Conservation (phyloP, 2,329 filamentous ascomycete genomes). For the Cadophora malorum region DNA sequence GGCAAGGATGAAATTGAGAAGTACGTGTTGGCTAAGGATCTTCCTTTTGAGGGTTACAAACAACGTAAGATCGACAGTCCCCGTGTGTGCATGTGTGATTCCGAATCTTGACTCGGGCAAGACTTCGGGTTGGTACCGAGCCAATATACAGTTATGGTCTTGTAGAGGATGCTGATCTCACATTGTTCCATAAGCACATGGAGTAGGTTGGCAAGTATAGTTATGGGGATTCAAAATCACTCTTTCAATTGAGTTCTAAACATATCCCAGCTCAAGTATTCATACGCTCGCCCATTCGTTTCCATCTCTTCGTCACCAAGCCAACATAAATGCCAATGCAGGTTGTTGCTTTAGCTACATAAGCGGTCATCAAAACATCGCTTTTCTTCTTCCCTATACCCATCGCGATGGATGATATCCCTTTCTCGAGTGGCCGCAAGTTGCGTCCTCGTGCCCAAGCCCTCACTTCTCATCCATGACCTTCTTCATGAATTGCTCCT, state of each 20-base stretch:
- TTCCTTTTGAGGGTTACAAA: too few species aligned
- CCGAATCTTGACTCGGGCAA: too few species aligned
- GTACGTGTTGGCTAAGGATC: too few species aligned
- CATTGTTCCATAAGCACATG: too few species aligned
- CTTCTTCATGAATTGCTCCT: neutral
- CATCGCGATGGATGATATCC: neutral
- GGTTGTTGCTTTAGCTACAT: neutral
- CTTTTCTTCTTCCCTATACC: neutral
- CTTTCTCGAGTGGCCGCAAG: neutral
- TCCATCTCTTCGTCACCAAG: slow-evolving; percentile 1
- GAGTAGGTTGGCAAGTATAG: neutral
- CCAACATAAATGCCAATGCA: neutral
- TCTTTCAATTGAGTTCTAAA: slow-evolving; percentile 9
- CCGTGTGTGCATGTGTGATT: too few species aligned
- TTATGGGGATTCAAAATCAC: slow-evolving; percentile 5
- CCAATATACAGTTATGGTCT: too few species aligned
- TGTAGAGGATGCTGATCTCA: too few species aligned
- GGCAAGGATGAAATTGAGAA: too few species aligned
- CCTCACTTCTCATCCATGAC: neutral
- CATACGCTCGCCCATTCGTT: neutral
- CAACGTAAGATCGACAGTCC: too few species aligned
- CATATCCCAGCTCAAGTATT: slow-evolving; percentile 3
- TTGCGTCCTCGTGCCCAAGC: neutral
- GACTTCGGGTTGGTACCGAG: too few species aligned
- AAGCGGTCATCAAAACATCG: neutral